Percentiles rank a stretch among this genome's conserved stretches.
Conservation (phyloP, 2,329 filamentous ascomycete species). For the Neurospora sp. region DNA sequence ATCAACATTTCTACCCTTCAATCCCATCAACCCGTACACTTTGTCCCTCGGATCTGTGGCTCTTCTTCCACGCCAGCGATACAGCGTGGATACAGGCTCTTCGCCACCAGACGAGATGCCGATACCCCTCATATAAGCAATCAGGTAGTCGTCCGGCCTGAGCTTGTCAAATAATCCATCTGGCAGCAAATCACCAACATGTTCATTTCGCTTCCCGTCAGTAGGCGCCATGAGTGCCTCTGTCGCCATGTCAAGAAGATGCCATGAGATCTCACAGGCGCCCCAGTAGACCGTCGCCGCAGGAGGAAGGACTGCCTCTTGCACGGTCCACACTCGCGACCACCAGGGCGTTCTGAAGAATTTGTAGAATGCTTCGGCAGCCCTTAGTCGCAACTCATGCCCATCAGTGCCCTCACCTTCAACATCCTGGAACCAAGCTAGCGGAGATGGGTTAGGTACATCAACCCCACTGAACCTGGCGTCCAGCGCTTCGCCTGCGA, state of each 20-base stretch:
- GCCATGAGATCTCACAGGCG: not conserved
- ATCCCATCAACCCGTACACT: not conserved
- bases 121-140: not conserved
- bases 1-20: not conserved
- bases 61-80: not conserved
- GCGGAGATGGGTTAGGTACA: not conserved
- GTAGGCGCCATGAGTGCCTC: not conserved
- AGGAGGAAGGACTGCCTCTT: not conserved
- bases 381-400: not conserved
- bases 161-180: not conserved
- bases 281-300: not conserved
- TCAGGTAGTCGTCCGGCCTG: not conserved
- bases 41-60: slow-evolving; percentile 3
- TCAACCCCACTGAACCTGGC: not conserved
- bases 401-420: not conserved
- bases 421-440: not conserved
- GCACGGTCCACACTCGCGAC: slow-evolving; percentile 6
- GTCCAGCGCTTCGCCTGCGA: not conserved
- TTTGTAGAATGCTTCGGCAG: slow-evolving; percentile 2
- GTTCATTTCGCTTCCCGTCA: not conserved
- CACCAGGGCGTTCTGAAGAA: slow-evolving; percentile 8
- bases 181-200: not conserved
- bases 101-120: not conserved
- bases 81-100: not conserved
- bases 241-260: not conserved